Conservation (phyloP, 2,329 filamentous ascomycete genomes). For the Penicillium sp. region DNA sequence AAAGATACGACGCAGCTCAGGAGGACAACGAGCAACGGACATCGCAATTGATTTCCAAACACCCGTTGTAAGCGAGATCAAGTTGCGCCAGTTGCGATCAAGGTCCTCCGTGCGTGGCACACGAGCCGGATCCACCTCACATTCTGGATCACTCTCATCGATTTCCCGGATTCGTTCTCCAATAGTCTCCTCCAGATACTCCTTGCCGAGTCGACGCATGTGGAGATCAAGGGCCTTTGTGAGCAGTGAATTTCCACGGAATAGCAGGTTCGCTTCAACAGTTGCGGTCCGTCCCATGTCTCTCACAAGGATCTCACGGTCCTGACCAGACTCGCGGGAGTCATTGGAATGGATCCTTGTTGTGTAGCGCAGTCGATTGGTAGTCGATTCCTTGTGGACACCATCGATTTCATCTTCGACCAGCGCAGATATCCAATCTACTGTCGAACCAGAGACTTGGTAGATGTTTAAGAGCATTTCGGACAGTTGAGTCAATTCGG, state of each 20-base stretch:
- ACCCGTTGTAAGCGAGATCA: conserved; percentile 76
- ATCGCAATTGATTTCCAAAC: conserved; percentile 82
- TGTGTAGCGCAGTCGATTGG: conserved; percentile 63
- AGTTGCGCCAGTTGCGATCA: conserved; percentile 77
- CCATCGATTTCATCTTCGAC: conserved; percentile 98
- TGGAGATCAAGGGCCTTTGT: conserved; percentile 94
- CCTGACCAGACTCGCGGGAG: conserved; percentile 58
- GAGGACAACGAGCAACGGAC: conserved; percentile 74
- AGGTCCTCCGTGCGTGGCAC: conserved; percentile 70
- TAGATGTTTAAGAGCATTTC: conserved; percentile 93
- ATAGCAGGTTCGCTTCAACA: conserved; percentile 87
- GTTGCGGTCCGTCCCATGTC: conserved; percentile 68
- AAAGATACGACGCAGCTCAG: conserved; percentile 81
- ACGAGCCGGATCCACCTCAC: conserved; percentile 90
- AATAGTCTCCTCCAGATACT: conserved; percentile 86
- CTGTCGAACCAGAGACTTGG: conserved; percentile 81
- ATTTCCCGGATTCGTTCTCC: conserved; percentile 86
- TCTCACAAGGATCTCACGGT: conserved; percentile 63
- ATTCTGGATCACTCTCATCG: conserved; percentile 86
- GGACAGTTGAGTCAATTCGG: conserved; percentile 76
- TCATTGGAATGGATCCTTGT: conserved; percentile 68
- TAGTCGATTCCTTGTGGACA: conserved; percentile 76
- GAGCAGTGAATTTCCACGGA: conserved; percentile 89
- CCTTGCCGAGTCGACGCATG: conserved; percentile 90
- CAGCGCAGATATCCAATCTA: conserved; percentile 88